These are phyloP conservation scores for Pyrenochaeta sp. DNA, from an alignment of 2,329 filamentous ascomycete species.

Conservation along the genomic window DNA sequence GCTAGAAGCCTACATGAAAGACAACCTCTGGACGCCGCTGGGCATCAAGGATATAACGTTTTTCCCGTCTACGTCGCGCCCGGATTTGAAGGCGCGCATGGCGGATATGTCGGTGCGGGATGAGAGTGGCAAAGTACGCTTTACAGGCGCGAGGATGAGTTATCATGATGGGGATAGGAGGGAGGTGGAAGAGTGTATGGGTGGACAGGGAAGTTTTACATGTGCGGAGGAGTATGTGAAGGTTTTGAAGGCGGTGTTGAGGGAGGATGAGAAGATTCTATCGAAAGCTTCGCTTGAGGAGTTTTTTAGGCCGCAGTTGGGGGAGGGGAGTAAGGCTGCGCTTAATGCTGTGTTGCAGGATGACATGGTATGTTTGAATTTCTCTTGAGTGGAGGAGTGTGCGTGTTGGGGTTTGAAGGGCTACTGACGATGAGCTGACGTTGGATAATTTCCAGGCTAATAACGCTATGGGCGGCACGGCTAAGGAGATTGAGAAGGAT, in stretches of 20 bases:
- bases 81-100: slow-evolving; percentile 29
- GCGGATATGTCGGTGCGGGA: slow-evolving; percentile 42
- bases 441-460: slow-evolving; percentile 13
- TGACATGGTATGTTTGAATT: slow-evolving; percentile 12
- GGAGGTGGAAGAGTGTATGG: slow-evolving; percentile 33
- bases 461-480: slow-evolving; percentile 36
- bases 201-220: slow-evolving; percentile 36
- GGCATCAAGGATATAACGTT: slow-evolving; percentile 63
- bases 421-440: neutral
- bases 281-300: slow-evolving; percentile 34
- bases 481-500: slow-evolving; percentile 26
- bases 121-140: slow-evolving; percentile 19
- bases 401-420: neutral
- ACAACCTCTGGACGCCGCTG: slow-evolving; percentile 57
- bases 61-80: slow-evolving; percentile 48
- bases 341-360: slow-evolving; percentile 49
- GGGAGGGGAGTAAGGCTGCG: slow-evolving; percentile 11
- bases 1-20: slow-evolving; percentile 68
- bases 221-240: slow-evolving; percentile 40
- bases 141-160: slow-evolving; percentile 8
- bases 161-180: slow-evolving; percentile 26
- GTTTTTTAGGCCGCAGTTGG: slow-evolving; percentile 46
- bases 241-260: slow-evolving; percentile 39
- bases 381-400: no score
- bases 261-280: slow-evolving; percentile 35